A percentile compares a stretch with the other conserved stretches of the same genome.
phyloP scores from a whole-genome alignment of 2,329 filamentous ascomycete genomes.

The Ceratocystis diversiconidia region DNA sequence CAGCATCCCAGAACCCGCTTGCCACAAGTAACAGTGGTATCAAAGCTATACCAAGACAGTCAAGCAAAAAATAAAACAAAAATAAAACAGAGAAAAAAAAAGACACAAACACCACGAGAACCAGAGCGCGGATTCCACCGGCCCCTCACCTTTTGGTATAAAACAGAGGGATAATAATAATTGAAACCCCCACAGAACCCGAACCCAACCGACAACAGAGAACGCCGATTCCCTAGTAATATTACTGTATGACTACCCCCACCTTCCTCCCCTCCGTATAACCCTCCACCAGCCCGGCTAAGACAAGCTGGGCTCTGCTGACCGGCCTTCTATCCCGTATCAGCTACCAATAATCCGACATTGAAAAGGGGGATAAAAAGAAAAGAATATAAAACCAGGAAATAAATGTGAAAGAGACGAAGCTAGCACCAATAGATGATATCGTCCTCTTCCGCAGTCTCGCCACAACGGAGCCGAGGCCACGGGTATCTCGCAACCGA shows the following conservation, averaged over 20 bases:
- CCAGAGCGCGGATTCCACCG: neutral
- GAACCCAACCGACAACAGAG: neutral
- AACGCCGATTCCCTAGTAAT: neutral
- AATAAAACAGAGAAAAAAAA: neutral
- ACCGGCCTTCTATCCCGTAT: neutral
- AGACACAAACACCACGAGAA: neutral
- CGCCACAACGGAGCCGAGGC: neutral
- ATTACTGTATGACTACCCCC: neutral
- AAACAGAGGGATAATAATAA: neutral
- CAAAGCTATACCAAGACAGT: neutral
- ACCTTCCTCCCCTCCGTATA: neutral
- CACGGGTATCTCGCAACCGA: constrained; percentile 1
- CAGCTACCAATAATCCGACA: neutral
- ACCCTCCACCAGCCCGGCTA: neutral
- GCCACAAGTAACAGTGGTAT: neutral
- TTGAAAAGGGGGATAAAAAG: neutral
- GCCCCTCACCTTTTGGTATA: constrained; percentile 6
- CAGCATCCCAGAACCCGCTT: neutral
- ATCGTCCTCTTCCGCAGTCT: neutral
- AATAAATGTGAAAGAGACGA: neutral
- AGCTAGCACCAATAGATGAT: neutral
- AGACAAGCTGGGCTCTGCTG: neutral
- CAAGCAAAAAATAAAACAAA: neutral
- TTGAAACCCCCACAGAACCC: neutral
- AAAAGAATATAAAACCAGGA: neutral